Percentiles rank a stretch among this genome's conserved stretches.
These are phyloP conservation scores for Kappamyces sp. DNA, from an alignment of 192 early-diverging fungal species.

Conservation along the genomic window DNA sequence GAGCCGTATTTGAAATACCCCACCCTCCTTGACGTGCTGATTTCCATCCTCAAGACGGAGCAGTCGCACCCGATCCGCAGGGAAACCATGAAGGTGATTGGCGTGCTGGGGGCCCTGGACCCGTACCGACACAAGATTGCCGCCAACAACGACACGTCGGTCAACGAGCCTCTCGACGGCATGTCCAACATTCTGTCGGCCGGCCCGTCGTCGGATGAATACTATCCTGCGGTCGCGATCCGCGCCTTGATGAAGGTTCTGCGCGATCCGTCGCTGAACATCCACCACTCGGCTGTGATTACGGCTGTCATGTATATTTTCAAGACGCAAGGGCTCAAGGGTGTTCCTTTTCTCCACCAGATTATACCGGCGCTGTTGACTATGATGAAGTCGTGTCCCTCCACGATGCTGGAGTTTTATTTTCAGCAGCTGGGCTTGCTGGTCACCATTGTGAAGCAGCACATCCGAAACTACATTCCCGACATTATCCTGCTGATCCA, in stretches of 20 bases:
- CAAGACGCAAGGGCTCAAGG: constrained; percentile 77
- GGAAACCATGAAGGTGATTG: constrained; percentile 85
- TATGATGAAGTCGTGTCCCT: constrained; percentile 78
- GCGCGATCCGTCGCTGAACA: constrained; percentile 68
- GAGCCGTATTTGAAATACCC: constrained; percentile 85
- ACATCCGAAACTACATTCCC: constrained; percentile 79
- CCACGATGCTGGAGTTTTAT: constrained; percentile 78
- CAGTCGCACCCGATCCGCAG: constrained; percentile 61
- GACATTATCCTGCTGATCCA: constrained; percentile 77
- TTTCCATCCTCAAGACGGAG: constrained; percentile 79
- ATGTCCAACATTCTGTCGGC: constrained; percentile 31
- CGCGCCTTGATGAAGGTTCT: constrained; percentile 82
- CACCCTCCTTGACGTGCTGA: constrained; percentile 69
- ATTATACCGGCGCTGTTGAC: constrained; percentile 84
- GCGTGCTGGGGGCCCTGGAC: constrained; percentile 92
- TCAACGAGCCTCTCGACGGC: constrained; percentile 38
- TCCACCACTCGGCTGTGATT: constrained; percentile 79
- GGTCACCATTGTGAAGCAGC: constrained; percentile 77
- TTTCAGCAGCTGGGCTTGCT: constrained; percentile 81
- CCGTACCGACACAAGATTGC: constrained; percentile 68
- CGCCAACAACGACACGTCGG: not conserved
- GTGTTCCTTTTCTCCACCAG: constrained; percentile 83
- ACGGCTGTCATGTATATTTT: constrained; percentile 93
- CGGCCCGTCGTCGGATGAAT: constrained; percentile 79
- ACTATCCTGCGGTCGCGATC: constrained; percentile 86